A percentile compares a stretch with the other conserved stretches of the same genome.
These are phyloP conservation scores for Scenedesmus sp. DNA, from an alignment of 163 green algal species.

Conservation along the genomic window DNA sequence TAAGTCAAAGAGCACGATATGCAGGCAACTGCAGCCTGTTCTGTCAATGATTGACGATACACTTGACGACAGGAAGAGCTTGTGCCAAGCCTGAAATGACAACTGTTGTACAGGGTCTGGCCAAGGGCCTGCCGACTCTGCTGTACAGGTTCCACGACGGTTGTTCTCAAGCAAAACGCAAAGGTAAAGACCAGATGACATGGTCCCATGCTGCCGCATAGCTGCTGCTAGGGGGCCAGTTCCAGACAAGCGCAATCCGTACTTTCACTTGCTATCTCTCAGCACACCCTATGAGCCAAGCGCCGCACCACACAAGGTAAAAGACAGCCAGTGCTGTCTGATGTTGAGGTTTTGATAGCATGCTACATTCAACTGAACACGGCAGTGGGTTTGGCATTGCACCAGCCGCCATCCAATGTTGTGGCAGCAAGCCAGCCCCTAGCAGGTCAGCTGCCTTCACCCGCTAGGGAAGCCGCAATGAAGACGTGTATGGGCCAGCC, in stretches of 20 bases:
- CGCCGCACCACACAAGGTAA: no score
- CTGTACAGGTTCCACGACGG: background rate
- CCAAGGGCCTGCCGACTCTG: background rate
- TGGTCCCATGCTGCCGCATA: background rate
- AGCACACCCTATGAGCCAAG: no score
- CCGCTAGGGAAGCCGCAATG: no score
- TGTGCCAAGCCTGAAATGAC: background rate
- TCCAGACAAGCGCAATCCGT: background rate
- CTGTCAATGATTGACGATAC: background rate
- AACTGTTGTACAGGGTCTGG: background rate
- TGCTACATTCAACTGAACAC: no score
- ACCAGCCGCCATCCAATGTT: background rate
- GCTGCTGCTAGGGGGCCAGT: background rate
- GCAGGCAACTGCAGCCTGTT: background rate
- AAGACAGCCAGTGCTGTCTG: background rate
- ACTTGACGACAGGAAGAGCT: no score
- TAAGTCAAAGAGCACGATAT: background rate
- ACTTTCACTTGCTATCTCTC: no score
- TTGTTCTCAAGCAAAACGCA: no score
- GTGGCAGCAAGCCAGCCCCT: no score
- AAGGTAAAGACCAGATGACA: no score
- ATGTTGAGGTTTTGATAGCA: background rate
- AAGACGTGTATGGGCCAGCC: no score
- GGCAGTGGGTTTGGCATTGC: background rate
- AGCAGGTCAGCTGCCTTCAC: no score